These are phyloP conservation scores for Phytophthora palmivora DNA, from an alignment of 352 stramenopile genomes.

Conservation along the genomic window DNA sequence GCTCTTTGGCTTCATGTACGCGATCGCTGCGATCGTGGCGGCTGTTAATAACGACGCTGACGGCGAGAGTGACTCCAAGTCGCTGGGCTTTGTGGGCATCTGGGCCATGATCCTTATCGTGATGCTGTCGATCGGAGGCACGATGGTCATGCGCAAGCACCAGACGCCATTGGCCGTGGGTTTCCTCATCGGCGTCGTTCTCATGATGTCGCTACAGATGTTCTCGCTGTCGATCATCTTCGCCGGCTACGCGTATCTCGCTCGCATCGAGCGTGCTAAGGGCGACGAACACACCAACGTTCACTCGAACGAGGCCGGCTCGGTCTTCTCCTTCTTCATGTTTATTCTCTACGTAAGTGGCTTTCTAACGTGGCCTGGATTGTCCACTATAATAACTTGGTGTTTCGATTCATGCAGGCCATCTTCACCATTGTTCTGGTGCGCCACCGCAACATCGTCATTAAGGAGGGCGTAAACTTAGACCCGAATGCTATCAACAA, in stretches of 20 bases:
- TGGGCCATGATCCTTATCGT: slow-evolving; percentile 88
- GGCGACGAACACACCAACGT: slow-evolving; percentile 64
- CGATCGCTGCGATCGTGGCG: slow-evolving; percentile 83
- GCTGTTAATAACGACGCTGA: slow-evolving; percentile 80
- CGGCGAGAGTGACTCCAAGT: slow-evolving; percentile 76
- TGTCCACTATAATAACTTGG: slow-evolving; percentile 13
- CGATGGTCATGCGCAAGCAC: slow-evolving; percentile 92
- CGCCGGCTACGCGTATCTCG: slow-evolving; percentile 72
- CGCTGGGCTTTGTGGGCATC: slow-evolving; percentile 81
- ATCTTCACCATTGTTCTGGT: slow-evolving; percentile 72
- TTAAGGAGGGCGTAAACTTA: slow-evolving; percentile 69
- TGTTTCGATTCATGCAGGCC: slow-evolving; percentile 37
- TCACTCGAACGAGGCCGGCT: slow-evolving; percentile 78
- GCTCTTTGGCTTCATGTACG: slow-evolving; percentile 89
- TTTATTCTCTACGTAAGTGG: slow-evolving; percentile 84
- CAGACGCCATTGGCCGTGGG: slow-evolving; percentile 86
- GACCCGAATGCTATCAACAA: slow-evolving; percentile 46
- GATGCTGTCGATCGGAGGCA: slow-evolving; percentile 81
- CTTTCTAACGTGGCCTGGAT: background rate
- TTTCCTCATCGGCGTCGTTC: slow-evolving; percentile 91
- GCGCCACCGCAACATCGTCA: slow-evolving; percentile 84
- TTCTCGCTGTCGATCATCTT: slow-evolving; percentile 86
- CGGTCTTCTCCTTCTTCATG: slow-evolving; percentile 90
- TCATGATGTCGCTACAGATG: slow-evolving; percentile 92
- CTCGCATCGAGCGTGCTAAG: slow-evolving; percentile 67